Evolutionary conservation across 2,329 filamentous ascomycete genomes (phyloP), one percentile per base, ranked within the genome.

Genomic region (Canariomyces notabilis): DNA sequence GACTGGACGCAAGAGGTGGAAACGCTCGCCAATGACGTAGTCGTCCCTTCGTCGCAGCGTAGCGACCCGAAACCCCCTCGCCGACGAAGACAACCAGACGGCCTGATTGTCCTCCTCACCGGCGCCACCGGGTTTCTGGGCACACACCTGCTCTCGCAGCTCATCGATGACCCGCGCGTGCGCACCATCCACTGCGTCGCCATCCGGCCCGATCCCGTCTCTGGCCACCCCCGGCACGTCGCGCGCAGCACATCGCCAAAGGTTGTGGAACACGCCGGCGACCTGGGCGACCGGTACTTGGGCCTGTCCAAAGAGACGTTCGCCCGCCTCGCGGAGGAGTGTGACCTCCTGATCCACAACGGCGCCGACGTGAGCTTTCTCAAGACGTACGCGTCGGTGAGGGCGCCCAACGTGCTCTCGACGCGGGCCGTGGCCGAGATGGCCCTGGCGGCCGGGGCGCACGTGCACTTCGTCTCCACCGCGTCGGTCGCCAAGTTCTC

Each of bases 81-180:
- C 35, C 23, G 6, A 16, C n/a, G n/a, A n/a, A n/a, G n/a, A n/a
- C 26, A 34, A 14, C 6, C 39, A 5, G 22, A 38, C 37, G 16
- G 41, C 22, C 44, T 22, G 4, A 50, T 61, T 14, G 50, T 72
- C 3, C 42, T 73, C 1, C 34, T 64, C 2, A 73, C 67, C 0
- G 71, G 70, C 2, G 60, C 65, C 1, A 66, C 64, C 1, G 69
- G 67, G 2, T 72, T 70, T 39, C 57, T 77, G 0, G 70, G 66
- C 2, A 39, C 54, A 3, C 47, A 64, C n/a, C 49, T 77, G 18
- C 58, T 76, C 1, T 42, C 49, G 5, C 48, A 57, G 1, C 64
- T 79, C 1, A 42, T 68, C 1, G 46, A 58, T 5, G 44, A 64
- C 11, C 37, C 56, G 0, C 37, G 43, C 0, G 61, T 76, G 0